Evolutionary conservation across 192 early-diverging fungal genomes (phyloP), one percentile per base, ranked within the genome.

Genomic region (Backusella tarrabulga): DNA sequence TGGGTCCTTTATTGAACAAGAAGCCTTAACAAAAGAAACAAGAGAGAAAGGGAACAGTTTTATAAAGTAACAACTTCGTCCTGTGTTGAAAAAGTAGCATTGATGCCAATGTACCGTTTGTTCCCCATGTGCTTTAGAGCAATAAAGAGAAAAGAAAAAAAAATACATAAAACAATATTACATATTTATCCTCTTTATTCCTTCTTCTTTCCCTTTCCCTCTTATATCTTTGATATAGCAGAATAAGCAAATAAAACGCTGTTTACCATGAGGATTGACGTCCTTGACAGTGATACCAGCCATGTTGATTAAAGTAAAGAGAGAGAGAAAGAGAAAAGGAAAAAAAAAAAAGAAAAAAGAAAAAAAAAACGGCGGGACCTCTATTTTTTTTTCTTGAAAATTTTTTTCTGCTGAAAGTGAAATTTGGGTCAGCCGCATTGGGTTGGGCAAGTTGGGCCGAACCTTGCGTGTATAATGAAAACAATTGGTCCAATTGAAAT

Each of bases 231-330:
- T 67, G 66, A 50, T n/a, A 50, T 19, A 17, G 8, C 5, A 44
- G 12, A 50, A 50, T n/a, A 19, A 12, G 5, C 6, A 19, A 50
- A 68, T 68, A 19, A 68, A 35, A 35, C 34, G 36, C 17, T 69
- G 36, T 71, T 71, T 71, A 71, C 70, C 70, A 40, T 71, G 70
- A 71, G 70, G 41, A 40, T 71, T 71, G 36, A 71, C 70, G 42
- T 71, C 70, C 70, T 71, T 71, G 40, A 71, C 70, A 71, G 70
- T 71, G 70, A 71, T 71, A 71, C 70, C 70, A 71, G 70, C 42
- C 70, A 71, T 71, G 41, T 40, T 71, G 70, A 71, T 71, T 71
- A 23, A 56, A 23, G 19, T 56, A 9, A 56, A 69, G 41, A 44
- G 70, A 71, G 41, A 71, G 70, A 71, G 70, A 71, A 44, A 41